Evolutionary conservation across 345 rosid genomes (phyloP).

Genomic region (Triadica sebifera): DNA sequence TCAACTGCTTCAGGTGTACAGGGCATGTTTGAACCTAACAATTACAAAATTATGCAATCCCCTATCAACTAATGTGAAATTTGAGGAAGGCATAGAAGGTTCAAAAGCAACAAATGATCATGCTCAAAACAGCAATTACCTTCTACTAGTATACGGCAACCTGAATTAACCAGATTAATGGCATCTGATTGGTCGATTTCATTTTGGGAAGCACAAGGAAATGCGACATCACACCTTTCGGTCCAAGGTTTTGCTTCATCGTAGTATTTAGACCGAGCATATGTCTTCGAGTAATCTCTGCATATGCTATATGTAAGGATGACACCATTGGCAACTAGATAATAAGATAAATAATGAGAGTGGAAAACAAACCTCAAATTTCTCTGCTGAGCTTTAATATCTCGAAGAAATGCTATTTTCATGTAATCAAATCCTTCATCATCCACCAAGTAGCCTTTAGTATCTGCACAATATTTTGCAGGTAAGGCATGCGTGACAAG

Average conservation of each 20-base stretch:
- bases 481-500: slow-evolving; percentile 15
- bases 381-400: slow-evolving; percentile 92
- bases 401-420: slow-evolving; percentile 95
- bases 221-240: slow-evolving; percentile 92
- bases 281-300: slow-evolving; percentile 97
- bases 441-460: slow-evolving; percentile 94
- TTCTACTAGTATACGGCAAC: slow-evolving; percentile 87
- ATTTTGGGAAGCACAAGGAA: slow-evolving; percentile 93
- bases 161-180: slow-evolving; percentile 79
- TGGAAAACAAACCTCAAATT: slow-evolving; percentile 64
- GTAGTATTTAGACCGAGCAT: slow-evolving; percentile 90
- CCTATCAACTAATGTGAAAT: not conserved
- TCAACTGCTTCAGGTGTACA: slow-evolving; percentile 94
- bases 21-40: slow-evolving; percentile 90
- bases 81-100: not conserved
- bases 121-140: slow-evolving; percentile 44
- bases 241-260: slow-evolving; percentile 97
- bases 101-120: slow-evolving; percentile 8
- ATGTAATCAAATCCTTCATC: slow-evolving; percentile 96
- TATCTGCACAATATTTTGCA: slow-evolving; percentile 50
- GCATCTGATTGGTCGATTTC: slow-evolving; percentile 98
- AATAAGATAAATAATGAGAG: not conserved
- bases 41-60: slow-evolving; percentile 7
- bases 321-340: slow-evolving; percentile 14
- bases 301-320: slow-evolving; percentile 25